Conservation (phyloP, 176 grass and related monocot genomes). For the Aegilops umbellulata region DNA sequence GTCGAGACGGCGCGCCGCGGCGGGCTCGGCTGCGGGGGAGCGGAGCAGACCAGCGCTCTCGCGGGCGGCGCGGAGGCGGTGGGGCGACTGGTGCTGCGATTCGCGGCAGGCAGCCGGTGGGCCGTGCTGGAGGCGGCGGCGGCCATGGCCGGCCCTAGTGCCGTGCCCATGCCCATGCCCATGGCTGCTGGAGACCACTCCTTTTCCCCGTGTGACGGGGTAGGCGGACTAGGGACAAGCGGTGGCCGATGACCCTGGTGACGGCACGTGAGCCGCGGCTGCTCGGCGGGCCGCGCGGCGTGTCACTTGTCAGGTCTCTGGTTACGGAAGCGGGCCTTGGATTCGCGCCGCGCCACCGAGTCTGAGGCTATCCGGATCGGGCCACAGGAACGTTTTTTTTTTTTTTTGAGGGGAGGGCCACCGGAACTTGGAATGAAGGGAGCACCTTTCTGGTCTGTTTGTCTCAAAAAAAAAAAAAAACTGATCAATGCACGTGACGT, state of each 20-base stretch:
- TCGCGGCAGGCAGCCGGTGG: neutral
- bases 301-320: neutral
- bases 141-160: slow-evolving; percentile 9
- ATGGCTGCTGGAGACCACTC: neutral
- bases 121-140: neutral
- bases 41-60: neutral
- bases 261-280: too few relatives aligned
- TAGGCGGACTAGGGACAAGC: neutral
- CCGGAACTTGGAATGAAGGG: too few relatives aligned
- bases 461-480: too few relatives aligned
- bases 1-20: neutral
- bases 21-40: neutral
- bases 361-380: too few relatives aligned
- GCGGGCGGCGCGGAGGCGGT: neutral
- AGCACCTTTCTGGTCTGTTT: too few relatives aligned
- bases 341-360: too few relatives aligned
- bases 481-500: too few relatives aligned
- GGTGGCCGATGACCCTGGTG: neutral
- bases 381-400: too few relatives aligned
- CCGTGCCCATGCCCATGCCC: neutral
- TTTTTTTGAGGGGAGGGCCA: too few relatives aligned
- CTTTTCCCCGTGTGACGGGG: neutral
- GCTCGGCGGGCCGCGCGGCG: too few relatives aligned
- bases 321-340: neutral
- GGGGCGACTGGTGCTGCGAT: neutral